Percentiles rank a stretch among this genome's conserved stretches.
Evolutionary conservation across 163 green algal genomes (phyloP).

Genomic region (Coccomyxa subellipsoidea): DNA sequence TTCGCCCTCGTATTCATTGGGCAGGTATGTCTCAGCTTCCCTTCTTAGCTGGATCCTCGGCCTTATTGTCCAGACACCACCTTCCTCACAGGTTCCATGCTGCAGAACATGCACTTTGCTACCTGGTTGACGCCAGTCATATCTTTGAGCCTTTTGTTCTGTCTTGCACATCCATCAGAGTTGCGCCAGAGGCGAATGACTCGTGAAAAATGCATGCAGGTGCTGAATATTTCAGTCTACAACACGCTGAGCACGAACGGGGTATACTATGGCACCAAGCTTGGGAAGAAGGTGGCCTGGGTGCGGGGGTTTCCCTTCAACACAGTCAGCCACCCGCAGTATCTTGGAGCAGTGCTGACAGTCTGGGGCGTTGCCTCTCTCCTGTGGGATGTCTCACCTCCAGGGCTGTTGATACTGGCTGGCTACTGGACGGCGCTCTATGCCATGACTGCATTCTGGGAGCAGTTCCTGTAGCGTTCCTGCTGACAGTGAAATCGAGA

Average conservation of each 20-base stretch:
- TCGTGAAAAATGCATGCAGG: slow-evolving; percentile 29
- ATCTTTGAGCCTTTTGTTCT: no score
- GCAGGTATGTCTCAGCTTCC: not conserved
- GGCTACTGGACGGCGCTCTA: slow-evolving; percentile 72
- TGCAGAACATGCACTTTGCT: no score
- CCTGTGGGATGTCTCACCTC: slow-evolving; percentile 46
- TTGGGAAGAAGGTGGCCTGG: slow-evolving; percentile 66
- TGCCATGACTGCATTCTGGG: slow-evolving; percentile 52
- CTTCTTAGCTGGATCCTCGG: no score
- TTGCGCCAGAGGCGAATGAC: no score
- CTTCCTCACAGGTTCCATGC: no score
- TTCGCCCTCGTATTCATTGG: not conserved
- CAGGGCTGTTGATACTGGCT: slow-evolving; percentile 29
- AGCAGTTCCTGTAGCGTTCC: slow-evolving; percentile 44
- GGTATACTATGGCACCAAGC: slow-evolving; percentile 83
- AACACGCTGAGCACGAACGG: slow-evolving; percentile 66
- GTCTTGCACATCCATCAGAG: no score
- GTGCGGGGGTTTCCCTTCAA: slow-evolving; percentile 76
- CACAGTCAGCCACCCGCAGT: slow-evolving; percentile 73
- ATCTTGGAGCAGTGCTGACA: slow-evolving; percentile 66
- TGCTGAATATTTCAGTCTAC: slow-evolving; percentile 76
- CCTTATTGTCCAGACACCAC: no score
- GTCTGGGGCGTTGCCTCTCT: slow-evolving; percentile 58
- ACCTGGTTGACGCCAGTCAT: no score
- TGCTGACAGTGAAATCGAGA: no score